A percentile compares a stretch with the other conserved stretches of the same genome.
phyloP scores from a whole-genome alignment of 768 basidiomycete species.

The Boletus patriciae region DNA sequence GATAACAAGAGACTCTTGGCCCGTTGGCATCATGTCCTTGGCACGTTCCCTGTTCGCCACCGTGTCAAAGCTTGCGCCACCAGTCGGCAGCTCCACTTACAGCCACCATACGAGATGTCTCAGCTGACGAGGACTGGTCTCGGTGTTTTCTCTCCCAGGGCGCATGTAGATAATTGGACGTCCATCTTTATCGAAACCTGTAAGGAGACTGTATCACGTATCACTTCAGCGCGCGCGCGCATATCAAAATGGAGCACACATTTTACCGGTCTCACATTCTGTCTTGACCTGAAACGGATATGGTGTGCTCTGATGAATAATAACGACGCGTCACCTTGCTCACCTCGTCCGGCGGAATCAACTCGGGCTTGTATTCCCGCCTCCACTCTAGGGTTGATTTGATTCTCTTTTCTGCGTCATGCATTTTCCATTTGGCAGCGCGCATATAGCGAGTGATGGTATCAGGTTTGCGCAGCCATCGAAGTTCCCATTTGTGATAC shows the following conservation, averaged over 20 bases:
- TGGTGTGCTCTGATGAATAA: conserved; percentile 1
- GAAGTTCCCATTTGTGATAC: conserved; percentile 74
- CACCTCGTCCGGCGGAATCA: conserved; percentile 78
- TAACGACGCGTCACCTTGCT: conserved; percentile 5
- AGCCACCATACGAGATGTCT: conserved; percentile 85
- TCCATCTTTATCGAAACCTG: conserved; percentile 83
- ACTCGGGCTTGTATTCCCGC: conserved; percentile 79
- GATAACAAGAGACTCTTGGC: conserved; percentile 80
- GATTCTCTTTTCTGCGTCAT: conserved; percentile 76
- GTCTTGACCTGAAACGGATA: conserved; percentile 51
- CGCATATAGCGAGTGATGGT: conserved; percentile 74
- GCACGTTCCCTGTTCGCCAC: conserved; percentile 69
- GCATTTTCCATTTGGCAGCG: conserved; percentile 79
- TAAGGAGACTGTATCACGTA: conserved; percentile 57
- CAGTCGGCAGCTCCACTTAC: conserved; percentile 43
- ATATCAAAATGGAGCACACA: conserved; percentile 47
- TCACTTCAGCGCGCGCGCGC: not conserved
- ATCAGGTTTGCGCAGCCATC: conserved; percentile 71
- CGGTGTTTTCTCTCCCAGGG: conserved; percentile 84
- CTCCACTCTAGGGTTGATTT: conserved; percentile 82
- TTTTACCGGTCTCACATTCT: conserved; percentile 85
- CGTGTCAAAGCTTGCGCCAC: conserved; percentile 7
- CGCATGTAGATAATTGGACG: conserved; percentile 90
- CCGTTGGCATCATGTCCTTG: conserved; percentile 83
- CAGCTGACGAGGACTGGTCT: conserved; percentile 73